Conservation (phyloP, 495 filamentous ascomycete species). For the Cairneyella variabilis region DNA sequence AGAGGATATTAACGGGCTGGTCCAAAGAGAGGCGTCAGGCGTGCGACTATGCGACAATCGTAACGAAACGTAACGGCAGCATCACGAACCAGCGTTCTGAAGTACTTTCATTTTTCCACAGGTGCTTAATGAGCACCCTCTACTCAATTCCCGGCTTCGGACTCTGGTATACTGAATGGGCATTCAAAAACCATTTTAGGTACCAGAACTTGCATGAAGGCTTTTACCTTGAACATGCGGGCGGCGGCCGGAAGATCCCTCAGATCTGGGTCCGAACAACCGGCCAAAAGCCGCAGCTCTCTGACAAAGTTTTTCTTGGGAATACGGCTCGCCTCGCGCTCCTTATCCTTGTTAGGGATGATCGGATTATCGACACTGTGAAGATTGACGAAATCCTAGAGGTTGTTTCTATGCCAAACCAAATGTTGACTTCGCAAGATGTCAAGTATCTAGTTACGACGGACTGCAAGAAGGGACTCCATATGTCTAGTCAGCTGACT, state of each 20-base stretch:
- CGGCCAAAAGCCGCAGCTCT: slow-evolving; percentile 3
- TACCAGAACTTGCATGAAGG: slow-evolving; percentile 20
- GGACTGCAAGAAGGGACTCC: too few relatives aligned
- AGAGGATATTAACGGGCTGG: slow-evolving; percentile 1
- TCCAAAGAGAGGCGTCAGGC: neutral
- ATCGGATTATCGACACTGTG: too few relatives aligned
- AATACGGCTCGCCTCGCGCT: too few relatives aligned
- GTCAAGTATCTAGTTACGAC: too few relatives aligned
- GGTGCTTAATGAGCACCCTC: neutral
- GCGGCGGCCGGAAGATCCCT: slow-evolving; percentile 24
- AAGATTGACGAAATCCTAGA: too few relatives aligned
- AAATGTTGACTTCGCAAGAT: too few relatives aligned
- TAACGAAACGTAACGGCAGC: neutral
- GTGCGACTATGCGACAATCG: slow-evolving; percentile 1
- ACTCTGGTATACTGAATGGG: slow-evolving; percentile 15
- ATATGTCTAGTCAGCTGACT: too few relatives aligned
- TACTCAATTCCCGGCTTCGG: neutral
- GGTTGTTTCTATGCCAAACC: too few relatives aligned
- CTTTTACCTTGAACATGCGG: slow-evolving; percentile 22
- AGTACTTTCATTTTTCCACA: neutral
- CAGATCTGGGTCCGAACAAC: slow-evolving; percentile 26
- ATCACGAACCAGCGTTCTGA: neutral
- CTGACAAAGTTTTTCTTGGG: too few relatives aligned
- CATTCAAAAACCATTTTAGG: too few relatives aligned
- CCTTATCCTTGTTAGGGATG: too few relatives aligned